Percentiles rank a stretch among this genome's conserved stretches.
Conservation (phyloP, 179 eudicot genomes). For the Kewa caespitosa region DNA sequence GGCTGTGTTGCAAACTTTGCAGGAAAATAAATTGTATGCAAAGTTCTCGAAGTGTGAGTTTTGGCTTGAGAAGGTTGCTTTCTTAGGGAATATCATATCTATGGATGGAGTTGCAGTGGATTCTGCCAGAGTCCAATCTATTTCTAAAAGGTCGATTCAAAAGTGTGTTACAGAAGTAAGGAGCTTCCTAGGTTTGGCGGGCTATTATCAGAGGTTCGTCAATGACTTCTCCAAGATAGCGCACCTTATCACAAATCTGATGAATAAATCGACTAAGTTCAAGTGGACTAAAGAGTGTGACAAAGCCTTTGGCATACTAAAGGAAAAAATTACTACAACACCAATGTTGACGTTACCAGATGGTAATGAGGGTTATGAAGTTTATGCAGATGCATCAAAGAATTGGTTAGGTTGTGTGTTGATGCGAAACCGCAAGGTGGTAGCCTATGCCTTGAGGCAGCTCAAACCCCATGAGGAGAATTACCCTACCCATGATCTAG, state of each 20-base stretch:
- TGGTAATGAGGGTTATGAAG: not conserved
- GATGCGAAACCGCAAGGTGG: not conserved
- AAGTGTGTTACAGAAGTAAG: not conserved
- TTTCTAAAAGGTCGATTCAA: not conserved
- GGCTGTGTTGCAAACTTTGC: not conserved
- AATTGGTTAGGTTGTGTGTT: not conserved
- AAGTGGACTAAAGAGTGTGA: not conserved
- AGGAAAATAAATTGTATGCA: not conserved
- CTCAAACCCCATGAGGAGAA: not conserved
- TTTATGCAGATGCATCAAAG: not conserved
- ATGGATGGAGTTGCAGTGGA: not conserved
- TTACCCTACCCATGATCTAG: not conserved
- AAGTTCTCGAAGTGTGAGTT: not conserved
- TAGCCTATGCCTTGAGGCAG: not conserved
- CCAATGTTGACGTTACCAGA: not conserved
- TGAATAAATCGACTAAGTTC: not conserved
- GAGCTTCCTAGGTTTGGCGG: not conserved
- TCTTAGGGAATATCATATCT: not conserved
- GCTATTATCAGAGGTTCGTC: not conserved
- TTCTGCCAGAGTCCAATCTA: not conserved
- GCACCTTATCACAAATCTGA: not conserved
- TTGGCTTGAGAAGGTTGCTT: not conserved
- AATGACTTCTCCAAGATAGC: not conserved
- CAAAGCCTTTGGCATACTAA: not conserved
- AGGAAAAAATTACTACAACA: not conserved